phyloP scores from a whole-genome alignment of 73 alveolate genomes.

The Tetrahymena elliotti region DNA sequence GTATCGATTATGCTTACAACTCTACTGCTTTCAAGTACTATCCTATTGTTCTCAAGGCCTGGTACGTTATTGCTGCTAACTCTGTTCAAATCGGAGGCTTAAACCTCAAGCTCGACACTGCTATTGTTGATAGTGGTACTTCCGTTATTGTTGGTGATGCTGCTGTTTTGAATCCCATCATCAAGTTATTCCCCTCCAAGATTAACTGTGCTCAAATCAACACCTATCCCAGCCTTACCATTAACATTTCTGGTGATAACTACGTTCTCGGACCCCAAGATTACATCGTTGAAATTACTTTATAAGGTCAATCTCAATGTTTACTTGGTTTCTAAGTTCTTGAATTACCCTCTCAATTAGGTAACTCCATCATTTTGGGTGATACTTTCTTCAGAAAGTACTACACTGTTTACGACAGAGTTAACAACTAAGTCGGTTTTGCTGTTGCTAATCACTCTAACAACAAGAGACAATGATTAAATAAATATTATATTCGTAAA shows the following conservation, averaged over 20 bases:
- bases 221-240: slow-evolving; percentile 41
- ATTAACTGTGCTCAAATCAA: slow-evolving; percentile 32
- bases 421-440: slow-evolving; percentile 56
- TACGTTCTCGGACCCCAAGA: slow-evolving; percentile 45
- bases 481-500: too few relatives aligned
- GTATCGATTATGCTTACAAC: slow-evolving; percentile 43
- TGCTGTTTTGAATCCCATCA: slow-evolving; percentile 19
- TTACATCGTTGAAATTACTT: slow-evolving; percentile 43
- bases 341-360: slow-evolving; percentile 36
- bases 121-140: slow-evolving; percentile 76
- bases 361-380: slow-evolving; percentile 48
- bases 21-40: slow-evolving; percentile 59
- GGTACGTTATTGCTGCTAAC: slow-evolving; percentile 58
- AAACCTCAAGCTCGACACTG: slow-evolving; percentile 50
- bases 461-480: not conserved
- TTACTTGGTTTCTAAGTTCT: slow-evolving; percentile 24
- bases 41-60: slow-evolving; percentile 49
- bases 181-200: slow-evolving; percentile 20
- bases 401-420: slow-evolving; percentile 68
- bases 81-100: slow-evolving; percentile 47
- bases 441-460: slow-evolving; percentile 56
- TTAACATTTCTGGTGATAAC: slow-evolving; percentile 48
- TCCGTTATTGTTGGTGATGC: slow-evolving; percentile 64
- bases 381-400: slow-evolving; percentile 55
- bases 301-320: slow-evolving; percentile 29